Evolutionary conservation across 495 filamentous ascomycete species (phyloP).

Genomic region (Xylaria intraflava): DNA sequence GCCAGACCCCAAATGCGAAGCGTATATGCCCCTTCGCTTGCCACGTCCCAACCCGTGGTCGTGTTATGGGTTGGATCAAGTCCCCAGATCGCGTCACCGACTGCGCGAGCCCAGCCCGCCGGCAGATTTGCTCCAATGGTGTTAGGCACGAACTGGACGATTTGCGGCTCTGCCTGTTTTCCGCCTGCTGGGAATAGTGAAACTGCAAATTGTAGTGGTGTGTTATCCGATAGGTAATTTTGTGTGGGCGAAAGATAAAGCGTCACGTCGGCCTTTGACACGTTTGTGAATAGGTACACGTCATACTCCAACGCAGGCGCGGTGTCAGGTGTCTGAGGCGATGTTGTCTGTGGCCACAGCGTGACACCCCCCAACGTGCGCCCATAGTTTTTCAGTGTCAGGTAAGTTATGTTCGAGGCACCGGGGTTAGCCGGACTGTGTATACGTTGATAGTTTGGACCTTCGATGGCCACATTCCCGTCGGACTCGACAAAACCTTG

Average conservation of each 20-base stretch:
- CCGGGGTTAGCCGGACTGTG: constrained; percentile 29
- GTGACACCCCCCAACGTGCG: constrained; percentile 54
- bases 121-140: constrained; percentile 45
- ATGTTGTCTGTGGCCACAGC: constrained; percentile 46
- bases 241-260: constrained; percentile 54
- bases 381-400: constrained; percentile 48
- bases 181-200: constrained; percentile 37
- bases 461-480: constrained; percentile 54
- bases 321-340: constrained; percentile 38
- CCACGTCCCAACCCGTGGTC: constrained; percentile 45
- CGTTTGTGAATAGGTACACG: constrained; percentile 55
- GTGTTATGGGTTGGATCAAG: constrained; percentile 37
- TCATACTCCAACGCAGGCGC: constrained; percentile 59
- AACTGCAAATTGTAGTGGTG: constrained; percentile 55
- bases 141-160: constrained; percentile 46
- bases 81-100: constrained; percentile 55
- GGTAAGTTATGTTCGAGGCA: constrained; percentile 39
- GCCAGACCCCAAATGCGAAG: constrained; percentile 57
- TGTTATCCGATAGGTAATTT: constrained; percentile 53
- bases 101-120: constrained; percentile 50
- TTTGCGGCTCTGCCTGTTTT: constrained; percentile 37
- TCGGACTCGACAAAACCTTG: constrained; percentile 61
- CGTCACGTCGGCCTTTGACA: constrained; percentile 50
- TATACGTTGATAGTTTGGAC: constrained; percentile 44
- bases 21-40: constrained; percentile 46